A percentile compares a stretch with the other conserved stretches of the same genome.
Evolutionary conservation across 2,329 filamentous ascomycete species (phyloP).

Genomic region (Phaeophleospora eucalypticola): DNA sequence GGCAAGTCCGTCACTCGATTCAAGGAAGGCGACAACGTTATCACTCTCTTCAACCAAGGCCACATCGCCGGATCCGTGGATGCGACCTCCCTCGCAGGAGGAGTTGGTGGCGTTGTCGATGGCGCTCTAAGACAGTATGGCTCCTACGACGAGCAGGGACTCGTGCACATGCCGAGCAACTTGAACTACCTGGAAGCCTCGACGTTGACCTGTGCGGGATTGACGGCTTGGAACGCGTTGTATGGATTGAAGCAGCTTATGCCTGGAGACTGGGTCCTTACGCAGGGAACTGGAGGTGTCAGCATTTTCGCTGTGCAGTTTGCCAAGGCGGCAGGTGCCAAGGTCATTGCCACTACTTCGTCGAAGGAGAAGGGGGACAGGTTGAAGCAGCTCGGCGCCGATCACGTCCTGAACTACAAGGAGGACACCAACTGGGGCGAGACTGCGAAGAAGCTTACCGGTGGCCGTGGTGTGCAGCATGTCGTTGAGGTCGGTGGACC

Average conservation of each 20-base stretch:
- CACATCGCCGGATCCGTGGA: conserved; percentile 51
- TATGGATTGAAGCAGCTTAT: conserved; percentile 44
- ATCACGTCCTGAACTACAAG: conserved; percentile 56
- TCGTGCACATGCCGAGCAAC: conserved; percentile 60
- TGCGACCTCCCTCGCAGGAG: conserved; percentile 42
- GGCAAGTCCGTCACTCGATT: conserved; percentile 55
- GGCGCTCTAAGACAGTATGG: conserved; percentile 65
- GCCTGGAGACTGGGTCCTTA: conserved; percentile 52
- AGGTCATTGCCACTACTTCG: conserved; percentile 56
- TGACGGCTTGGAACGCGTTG: conserved; percentile 52
- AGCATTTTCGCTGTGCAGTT: conserved; percentile 61
- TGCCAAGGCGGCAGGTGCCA: conserved; percentile 51
- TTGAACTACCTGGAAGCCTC: conserved; percentile 45
- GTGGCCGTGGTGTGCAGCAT: conserved; percentile 57
- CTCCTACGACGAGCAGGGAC: conserved; percentile 62
- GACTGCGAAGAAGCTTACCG: conserved; percentile 48
- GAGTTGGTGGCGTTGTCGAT: conserved; percentile 64
- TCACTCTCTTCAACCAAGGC: conserved; percentile 60
- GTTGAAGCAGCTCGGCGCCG: conserved; percentile 51
- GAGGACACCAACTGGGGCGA: conserved; percentile 52
- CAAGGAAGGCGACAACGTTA: conserved; percentile 56
- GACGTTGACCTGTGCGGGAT: conserved; percentile 45
- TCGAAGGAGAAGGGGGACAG: conserved; percentile 46
- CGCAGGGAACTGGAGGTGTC: conserved; percentile 66
- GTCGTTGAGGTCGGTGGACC: conserved; percentile 64